phyloP scores from a whole-genome alignment of 768 basidiomycete genomes.

The Xerocomus brunneocitrinus region DNA sequence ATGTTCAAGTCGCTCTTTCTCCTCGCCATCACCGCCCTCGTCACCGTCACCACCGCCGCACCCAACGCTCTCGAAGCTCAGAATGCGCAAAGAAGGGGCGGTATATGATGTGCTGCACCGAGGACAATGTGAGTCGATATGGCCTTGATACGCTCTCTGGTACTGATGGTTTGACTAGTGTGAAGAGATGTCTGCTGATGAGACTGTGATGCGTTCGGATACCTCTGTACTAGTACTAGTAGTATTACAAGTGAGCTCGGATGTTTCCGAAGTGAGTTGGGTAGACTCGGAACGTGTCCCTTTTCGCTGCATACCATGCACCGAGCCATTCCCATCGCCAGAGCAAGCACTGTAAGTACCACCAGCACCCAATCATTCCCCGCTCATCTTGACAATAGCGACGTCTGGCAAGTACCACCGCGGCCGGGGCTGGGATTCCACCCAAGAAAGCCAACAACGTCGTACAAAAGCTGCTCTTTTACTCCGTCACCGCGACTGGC shows the following conservation, averaged over 20 bases:
- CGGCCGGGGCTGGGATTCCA: constrained; percentile 25
- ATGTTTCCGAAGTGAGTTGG: neutral
- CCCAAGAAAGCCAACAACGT: constrained; percentile 53
- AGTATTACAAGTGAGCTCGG: no score
- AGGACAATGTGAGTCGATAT: neutral
- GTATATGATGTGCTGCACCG: neutral
- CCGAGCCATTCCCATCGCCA: constrained; percentile 54
- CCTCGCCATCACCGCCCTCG: neutral
- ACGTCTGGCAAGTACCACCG: constrained; percentile 52
- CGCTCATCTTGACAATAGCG: constrained; percentile 35
- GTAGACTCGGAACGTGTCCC: neutral
- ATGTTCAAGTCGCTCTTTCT: neutral
- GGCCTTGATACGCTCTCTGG: neutral
- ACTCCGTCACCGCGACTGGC: constrained; percentile 61
- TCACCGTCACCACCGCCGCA: neutral
- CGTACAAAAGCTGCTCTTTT: constrained; percentile 59
- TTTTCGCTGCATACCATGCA: constrained; percentile 31
- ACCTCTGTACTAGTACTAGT: no score
- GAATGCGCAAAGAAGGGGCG: neutral
- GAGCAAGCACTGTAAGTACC: constrained; percentile 51
- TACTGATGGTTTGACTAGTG: neutral
- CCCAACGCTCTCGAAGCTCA: neutral
- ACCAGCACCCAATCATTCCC: neutral
- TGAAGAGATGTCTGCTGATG: neutral
- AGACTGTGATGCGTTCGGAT: neutral